Base-by-base conservation (phyloP, 495 filamentous ascomycete genomes). In the Talaromyces stipitatus region DNA sequence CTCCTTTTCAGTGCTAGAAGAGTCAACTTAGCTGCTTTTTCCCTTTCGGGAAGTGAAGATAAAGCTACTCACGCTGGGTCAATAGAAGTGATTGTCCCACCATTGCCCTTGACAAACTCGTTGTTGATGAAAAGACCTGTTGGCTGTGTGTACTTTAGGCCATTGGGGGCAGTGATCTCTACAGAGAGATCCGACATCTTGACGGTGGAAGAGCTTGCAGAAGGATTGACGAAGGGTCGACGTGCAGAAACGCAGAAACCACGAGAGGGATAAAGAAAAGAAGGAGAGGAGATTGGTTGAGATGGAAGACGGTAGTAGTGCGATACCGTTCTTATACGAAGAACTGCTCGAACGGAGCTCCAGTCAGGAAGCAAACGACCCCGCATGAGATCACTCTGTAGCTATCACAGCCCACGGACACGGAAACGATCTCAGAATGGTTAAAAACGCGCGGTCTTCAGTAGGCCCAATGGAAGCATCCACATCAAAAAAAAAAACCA, bases 51-150 rank as follows among this genome's bases (percentile, higher is more conserved):
- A 30, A 9, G 8, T 4, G 23, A 14, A 43, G 7, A 22, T 24
- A 22, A 20, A 23, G 10, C 68, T 61, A 88, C 87, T 59, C 74
- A 85, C 55, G 90, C 89, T 26, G 92, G 92, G 67, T 91, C 92
- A 63, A 94, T 87, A 30, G 80, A 83, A 4, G 81, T 79, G 52
- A 96, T 82, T 63, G 80, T 92, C 51, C 85, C 80, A 23, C 82
- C 87, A 32, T 78, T 85, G 53, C 85, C 84, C 66, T 85, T 82
- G 59, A 96, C 88, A 66, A 90, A 97, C 68, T 95, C 86, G 62
- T 95, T 96, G 74, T 95, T 92, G 75, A 97, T 96, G 72, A 96
- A 96, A 30, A 97, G 79, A 20, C 92, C 92, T 20, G 82, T 78
- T 0, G 85, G 87, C 69, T 90, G 86, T 1, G 74, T 81, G 71